Evolutionary conservation across 2,329 filamentous ascomycete species (phyloP), one percentile per base, ranked within the genome.

Genomic region (Thelonectria olida): DNA sequence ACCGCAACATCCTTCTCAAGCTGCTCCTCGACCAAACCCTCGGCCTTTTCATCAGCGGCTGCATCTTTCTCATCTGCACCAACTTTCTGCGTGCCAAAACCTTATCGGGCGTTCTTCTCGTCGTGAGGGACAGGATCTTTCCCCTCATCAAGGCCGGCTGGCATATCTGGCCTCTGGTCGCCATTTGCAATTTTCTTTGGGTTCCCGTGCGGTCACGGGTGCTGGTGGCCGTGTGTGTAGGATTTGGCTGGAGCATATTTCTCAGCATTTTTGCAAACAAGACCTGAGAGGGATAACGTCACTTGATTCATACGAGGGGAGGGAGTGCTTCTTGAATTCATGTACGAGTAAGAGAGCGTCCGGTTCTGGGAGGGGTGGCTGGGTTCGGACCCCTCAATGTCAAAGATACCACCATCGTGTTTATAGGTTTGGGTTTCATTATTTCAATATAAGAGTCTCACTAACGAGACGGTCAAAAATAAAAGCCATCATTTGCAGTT

Each of bases 201-300:
- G 75, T 78, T 7, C 76, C 76, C 1, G 75, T 78, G 8, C 70
- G 75, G 12, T 76, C 74, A 13, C 59, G 76, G 13, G 76, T 77
- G 19, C 66, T 78, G 23, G 76, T 78, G 3, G 73, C 73, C 1
- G 75, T 76, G 19, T 75, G 72, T 54, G 72, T 78, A 28, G 76
- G 76, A 3, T 78, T 78, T 19, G 68, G 74, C 2, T 78, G 76
- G 76, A 78, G 75, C 50, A 76, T 78, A 25, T 78, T 77, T 42
- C 61, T 78, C 28, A 77, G 75, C 17, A 66, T 77, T 12, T 76
- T 76, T 41, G 69, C 74, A 6, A 73, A 72, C 61, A 62, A 64
- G 53, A 69, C 63, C 23, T 68, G 51, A 34, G 19, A 23, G 39
- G 38, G 28, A 36, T 34, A 34, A 12, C 9, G 31, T 10, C 12